These are phyloP conservation scores for Triangularia setosa DNA, from an alignment of 2,329 filamentous ascomycete genomes.

Conservation along the genomic window DNA sequence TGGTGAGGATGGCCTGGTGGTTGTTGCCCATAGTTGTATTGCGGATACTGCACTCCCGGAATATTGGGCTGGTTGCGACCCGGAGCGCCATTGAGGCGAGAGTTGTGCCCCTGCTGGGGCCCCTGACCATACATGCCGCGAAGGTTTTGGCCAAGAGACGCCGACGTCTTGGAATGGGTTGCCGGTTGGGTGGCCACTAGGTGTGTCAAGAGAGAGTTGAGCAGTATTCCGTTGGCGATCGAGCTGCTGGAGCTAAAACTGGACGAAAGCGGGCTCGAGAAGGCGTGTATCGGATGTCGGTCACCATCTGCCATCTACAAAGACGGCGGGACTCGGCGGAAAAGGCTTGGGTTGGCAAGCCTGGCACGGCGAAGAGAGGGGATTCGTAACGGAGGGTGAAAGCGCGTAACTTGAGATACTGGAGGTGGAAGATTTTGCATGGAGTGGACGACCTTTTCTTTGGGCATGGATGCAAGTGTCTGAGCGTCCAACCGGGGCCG, in stretches of 20 bases:
- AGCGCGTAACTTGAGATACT: slow-evolving; percentile 20
- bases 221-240: slow-evolving; percentile 32
- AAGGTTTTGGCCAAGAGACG: slow-evolving; percentile 30
- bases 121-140: slow-evolving; percentile 69
- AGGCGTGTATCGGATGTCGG: slow-evolving; percentile 57
- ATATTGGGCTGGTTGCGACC: slow-evolving; percentile 45
- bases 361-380: not conserved
- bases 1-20: slow-evolving; percentile 60
- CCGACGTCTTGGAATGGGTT: slow-evolving; percentile 28
- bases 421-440: slow-evolving; percentile 30
- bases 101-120: slow-evolving; percentile 69
- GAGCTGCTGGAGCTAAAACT: slow-evolving; percentile 47
- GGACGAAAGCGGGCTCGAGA: slow-evolving; percentile 56
- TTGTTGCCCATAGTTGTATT: slow-evolving; percentile 63
- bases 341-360: not conserved
- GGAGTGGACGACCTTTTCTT: slow-evolving; percentile 24
- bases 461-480: slow-evolving; percentile 27
- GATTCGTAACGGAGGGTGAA: slow-evolving; percentile 5
- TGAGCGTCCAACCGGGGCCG: slow-evolving; percentile 20
- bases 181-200: slow-evolving; percentile 30
- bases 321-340: slow-evolving; percentile 21
- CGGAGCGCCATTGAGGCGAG: slow-evolving; percentile 69
- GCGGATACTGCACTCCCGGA: slow-evolving; percentile 52
- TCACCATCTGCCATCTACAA: slow-evolving; percentile 68
- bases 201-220: slow-evolving; percentile 34